Conservation (phyloP, 2,329 filamentous ascomycete genomes). For the Paramyrothecium sp. region DNA sequence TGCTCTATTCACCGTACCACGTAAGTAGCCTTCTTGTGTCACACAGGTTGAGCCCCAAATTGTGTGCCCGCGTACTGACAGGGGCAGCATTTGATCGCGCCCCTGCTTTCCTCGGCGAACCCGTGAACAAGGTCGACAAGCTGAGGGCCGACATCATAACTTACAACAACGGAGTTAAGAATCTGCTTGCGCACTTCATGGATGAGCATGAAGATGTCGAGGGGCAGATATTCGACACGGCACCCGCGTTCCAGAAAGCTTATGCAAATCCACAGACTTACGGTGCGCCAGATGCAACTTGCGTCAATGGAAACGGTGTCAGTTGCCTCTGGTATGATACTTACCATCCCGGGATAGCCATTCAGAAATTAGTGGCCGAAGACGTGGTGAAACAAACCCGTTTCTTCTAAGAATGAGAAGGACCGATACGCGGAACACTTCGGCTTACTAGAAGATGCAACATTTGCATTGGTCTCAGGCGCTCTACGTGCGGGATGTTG, state of each 20-base stretch:
- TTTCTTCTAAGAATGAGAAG: background rate
- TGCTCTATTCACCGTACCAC: background rate
- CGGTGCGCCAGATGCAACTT: constrained; percentile 1
- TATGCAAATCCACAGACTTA: background rate
- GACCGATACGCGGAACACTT: too few relatives aligned
- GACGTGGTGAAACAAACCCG: background rate
- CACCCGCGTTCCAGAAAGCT: background rate
- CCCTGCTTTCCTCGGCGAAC: background rate
- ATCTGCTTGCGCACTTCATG: background rate
- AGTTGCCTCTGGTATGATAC: constrained; percentile 2
- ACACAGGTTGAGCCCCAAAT: background rate
- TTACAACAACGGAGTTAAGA: background rate
- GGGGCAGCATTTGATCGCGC: background rate
- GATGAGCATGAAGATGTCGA: background rate
- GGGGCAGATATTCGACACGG: background rate
- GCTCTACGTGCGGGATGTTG: too few relatives aligned
- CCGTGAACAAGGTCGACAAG: background rate
- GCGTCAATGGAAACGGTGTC: background rate
- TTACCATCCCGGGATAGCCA: constrained; percentile 1
- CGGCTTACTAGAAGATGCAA: too few relatives aligned
- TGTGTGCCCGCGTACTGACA: background rate
- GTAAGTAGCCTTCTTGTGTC: background rate
- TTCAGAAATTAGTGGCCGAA: constrained; percentile 1
- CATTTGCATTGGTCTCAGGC: too few relatives aligned
- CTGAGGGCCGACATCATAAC: background rate